Evolutionary conservation across 371 early-diverging fungal species (phyloP).

Genomic region (Mucor ambiguus): DNA sequence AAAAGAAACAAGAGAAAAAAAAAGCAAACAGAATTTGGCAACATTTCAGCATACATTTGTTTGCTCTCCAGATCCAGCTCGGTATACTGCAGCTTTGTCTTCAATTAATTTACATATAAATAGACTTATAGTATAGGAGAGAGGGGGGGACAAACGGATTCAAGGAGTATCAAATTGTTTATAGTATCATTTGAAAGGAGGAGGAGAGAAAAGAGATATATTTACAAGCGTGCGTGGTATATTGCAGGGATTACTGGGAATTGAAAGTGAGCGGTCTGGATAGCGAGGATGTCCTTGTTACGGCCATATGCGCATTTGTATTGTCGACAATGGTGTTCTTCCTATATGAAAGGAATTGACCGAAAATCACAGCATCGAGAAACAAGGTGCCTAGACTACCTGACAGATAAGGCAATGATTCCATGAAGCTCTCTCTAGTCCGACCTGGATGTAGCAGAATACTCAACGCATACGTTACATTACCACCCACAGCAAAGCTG

Average conservation of each 20-base stretch:
- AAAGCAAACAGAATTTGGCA: not conserved
- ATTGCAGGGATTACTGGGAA: not conserved
- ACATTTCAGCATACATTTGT: not conserved
- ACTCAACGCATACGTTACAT: slow-evolving; percentile 63
- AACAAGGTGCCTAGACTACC: slow-evolving; percentile 38
- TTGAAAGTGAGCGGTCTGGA: not conserved
- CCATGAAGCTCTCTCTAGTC: slow-evolving; percentile 21
- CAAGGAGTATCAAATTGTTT: not conserved
- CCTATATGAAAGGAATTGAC: slow-evolving; percentile 32
- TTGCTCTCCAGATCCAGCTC: not conserved
- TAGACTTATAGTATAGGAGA: not conserved
- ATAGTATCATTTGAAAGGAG: slow-evolving; percentile 1
- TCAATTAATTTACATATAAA: slow-evolving; percentile 3
- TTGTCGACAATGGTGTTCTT: not conserved
- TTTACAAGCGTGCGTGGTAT: not conserved
- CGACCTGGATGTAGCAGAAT: slow-evolving; percentile 54
- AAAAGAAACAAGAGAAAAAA: not conserved
- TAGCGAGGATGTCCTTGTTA: not conserved
- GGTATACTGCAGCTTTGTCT: not conserved
- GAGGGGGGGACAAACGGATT: not conserved
- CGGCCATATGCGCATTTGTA: not conserved
- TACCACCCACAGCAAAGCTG: slow-evolving; percentile 67
- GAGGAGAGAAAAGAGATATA: not conserved
- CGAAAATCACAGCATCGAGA: slow-evolving; percentile 37
- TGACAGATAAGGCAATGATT: slow-evolving; percentile 37